Evolutionary conservation across 2,329 filamentous ascomycete species (phyloP).

Genomic region (Sarocladium oryzae): DNA sequence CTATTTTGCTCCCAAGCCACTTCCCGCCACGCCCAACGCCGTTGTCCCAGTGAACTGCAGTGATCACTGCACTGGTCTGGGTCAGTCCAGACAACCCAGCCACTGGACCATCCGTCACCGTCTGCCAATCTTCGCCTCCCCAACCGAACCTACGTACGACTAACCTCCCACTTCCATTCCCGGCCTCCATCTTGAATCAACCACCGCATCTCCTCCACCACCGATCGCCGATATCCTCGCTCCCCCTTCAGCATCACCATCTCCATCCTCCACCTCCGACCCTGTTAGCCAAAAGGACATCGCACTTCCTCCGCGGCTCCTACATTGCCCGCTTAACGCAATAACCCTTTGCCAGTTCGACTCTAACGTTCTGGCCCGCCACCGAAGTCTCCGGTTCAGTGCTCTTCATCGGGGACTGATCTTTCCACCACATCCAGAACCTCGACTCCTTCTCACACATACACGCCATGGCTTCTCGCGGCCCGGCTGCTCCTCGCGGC

Average conservation of each 20-base stretch:
- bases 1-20: neutral
- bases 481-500: constrained; percentile 54
- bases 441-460: constrained; percentile 17
- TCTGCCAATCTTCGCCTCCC: neutral
- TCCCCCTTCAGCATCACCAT: neutral
- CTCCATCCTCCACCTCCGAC: neutral
- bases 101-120: neutral
- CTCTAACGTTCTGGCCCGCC: neutral
- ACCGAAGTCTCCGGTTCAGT: neutral
- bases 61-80: neutral
- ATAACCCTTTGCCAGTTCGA: too few relatives aligned
- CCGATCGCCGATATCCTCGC: neutral
- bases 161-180: constrained; percentile 6
- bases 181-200: constrained; percentile 3
- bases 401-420: constrained; percentile 1
- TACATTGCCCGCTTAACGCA: neutral
- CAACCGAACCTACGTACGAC: constrained; percentile 1
- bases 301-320: neutral
- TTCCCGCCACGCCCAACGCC: neutral
- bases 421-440: neutral
- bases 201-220: neutral
- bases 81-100: neutral
- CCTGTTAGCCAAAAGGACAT: neutral
- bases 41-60: neutral
- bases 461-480: constrained; percentile 74